A percentile compares a stretch with the other conserved stretches of the same genome.
These are phyloP conservation scores for Monascus purpureus DNA, from an alignment of 495 filamentous ascomycete genomes.

Conservation along the genomic window DNA sequence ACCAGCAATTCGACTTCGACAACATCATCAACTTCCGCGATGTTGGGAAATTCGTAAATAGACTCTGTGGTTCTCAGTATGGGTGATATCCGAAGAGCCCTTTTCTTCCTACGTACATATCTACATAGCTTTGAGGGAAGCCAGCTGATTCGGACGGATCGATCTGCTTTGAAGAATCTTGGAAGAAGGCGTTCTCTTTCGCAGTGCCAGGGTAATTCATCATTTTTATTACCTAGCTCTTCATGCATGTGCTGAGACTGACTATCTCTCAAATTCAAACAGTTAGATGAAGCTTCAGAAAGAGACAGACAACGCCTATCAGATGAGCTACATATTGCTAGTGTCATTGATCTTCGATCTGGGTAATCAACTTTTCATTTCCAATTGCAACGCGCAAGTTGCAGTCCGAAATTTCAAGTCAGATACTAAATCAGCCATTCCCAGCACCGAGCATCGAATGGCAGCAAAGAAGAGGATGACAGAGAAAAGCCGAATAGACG, in stretches of 20 bases:
- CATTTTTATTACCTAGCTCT: background rate
- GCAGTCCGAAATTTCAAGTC: background rate
- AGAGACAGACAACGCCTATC: constrained; percentile 44
- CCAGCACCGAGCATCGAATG: constrained; percentile 58
- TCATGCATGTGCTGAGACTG: too few relatives aligned
- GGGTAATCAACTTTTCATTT: constrained; percentile 45
- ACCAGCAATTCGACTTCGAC: constrained; percentile 47
- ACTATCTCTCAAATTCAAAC: background rate
- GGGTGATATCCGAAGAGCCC: constrained; percentile 7
- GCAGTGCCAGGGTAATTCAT: constrained; percentile 51
- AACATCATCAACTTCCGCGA: constrained; percentile 75
- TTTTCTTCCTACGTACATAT: too few relatives aligned
- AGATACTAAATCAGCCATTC: too few relatives aligned
- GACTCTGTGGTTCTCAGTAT: constrained; percentile 38
- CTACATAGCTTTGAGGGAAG: too few relatives aligned
- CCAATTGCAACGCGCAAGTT: too few relatives aligned
- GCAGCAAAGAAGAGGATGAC: constrained; percentile 28
- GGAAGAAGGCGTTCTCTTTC: constrained; percentile 55
- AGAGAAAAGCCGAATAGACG: constrained; percentile 42
- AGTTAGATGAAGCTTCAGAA: constrained; percentile 53
- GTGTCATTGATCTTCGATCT: constrained; percentile 66
- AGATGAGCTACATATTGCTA: constrained; percentile 50
- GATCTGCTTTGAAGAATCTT: constrained; percentile 46
- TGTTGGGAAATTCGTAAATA: constrained; percentile 62
- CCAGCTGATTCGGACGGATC: too few relatives aligned